phyloP scores from a whole-genome alignment of 1,284 basidiomycete genomes.

The Leccinum pallidistipes region DNA sequence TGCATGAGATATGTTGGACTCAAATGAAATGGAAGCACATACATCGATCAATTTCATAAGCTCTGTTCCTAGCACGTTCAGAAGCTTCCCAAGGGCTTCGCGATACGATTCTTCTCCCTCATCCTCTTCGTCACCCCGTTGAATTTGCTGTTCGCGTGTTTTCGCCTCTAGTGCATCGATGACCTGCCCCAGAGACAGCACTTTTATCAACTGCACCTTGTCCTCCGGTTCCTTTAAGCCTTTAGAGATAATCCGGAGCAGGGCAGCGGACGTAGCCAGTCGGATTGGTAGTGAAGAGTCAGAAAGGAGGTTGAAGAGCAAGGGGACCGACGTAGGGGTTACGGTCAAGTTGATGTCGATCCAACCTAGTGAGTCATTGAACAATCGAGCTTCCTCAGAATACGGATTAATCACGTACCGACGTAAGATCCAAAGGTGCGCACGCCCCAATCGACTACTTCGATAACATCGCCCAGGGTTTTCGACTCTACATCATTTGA shows the following conservation, averaged over 20 bases:
- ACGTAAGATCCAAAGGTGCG: slow-evolving; percentile 93
- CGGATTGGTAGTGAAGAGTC: slow-evolving; percentile 79
- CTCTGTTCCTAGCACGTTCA: slow-evolving; percentile 86
- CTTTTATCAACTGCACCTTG: slow-evolving; percentile 89
- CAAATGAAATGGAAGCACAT: slow-evolving; percentile 10
- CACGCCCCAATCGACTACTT: slow-evolving; percentile 87
- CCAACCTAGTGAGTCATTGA: slow-evolving; percentile 69
- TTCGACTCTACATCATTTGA: slow-evolving; percentile 42
- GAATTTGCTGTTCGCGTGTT: slow-evolving; percentile 68
- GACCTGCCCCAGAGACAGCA: slow-evolving; percentile 83
- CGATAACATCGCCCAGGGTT: slow-evolving; percentile 64
- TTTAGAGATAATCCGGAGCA: slow-evolving; percentile 85
- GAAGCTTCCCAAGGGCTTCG: slow-evolving; percentile 83
- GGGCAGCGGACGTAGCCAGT: slow-evolving; percentile 77
- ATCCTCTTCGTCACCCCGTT: slow-evolving; percentile 66
- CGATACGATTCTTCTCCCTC: slow-evolving; percentile 85
- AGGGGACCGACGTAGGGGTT: slow-evolving; percentile 84
- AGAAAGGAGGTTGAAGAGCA: slow-evolving; percentile 87
- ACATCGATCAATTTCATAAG: slow-evolving; percentile 85
- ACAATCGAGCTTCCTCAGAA: not conserved
- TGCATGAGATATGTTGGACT: slow-evolving; percentile 7
- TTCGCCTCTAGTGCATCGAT: slow-evolving; percentile 78
- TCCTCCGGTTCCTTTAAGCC: slow-evolving; percentile 92
- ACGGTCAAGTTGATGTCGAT: slow-evolving; percentile 97
- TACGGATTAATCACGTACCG: slow-evolving; percentile 57